Conservation (phyloP, 139 green algal genomes). For the Micractinium sp. region DNA sequence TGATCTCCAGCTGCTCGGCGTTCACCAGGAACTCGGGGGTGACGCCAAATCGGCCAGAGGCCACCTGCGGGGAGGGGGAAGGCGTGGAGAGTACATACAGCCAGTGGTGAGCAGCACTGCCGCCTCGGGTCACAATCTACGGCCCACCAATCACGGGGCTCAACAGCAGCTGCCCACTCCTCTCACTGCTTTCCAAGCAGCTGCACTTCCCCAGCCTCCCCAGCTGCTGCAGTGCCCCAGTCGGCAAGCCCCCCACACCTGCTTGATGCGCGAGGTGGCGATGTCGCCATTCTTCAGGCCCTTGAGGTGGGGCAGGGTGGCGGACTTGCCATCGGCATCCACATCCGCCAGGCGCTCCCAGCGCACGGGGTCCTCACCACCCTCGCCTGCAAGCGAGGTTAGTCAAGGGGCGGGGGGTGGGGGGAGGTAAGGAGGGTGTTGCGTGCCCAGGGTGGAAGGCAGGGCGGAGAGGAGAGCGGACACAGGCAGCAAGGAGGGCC, state of each 20-base stretch:
- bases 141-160: neutral
- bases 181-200: too few relatives aligned
- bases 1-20: conserved; percentile 99
- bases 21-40: conserved; percentile 98
- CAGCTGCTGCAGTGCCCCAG: too few relatives aligned
- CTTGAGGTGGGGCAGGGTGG: conserved; percentile 88
- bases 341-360: conserved; percentile 83
- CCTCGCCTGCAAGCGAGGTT: conserved; percentile 66
- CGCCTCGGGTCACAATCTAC: neutral
- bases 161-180: neutral
- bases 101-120: neutral
- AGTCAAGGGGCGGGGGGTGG: neutral
- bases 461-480: neutral
- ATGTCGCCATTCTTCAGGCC: conserved; percentile 95
- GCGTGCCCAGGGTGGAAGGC: neutral
- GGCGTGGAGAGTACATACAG: neutral
- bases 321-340: conserved; percentile 74
- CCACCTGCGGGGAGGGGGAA: conserved; percentile 67
- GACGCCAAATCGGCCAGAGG: conserved; percentile 96
- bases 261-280: conserved; percentile 96
- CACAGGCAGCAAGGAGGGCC: neutral
- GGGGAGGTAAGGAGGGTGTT: neutral
- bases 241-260: conserved; percentile 75
- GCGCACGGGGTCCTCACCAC: conserved; percentile 94
- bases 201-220: too few relatives aligned